Evolutionary conservation across 768 basidiomycete species (phyloP).

Genomic region (Suillus brevipes): DNA sequence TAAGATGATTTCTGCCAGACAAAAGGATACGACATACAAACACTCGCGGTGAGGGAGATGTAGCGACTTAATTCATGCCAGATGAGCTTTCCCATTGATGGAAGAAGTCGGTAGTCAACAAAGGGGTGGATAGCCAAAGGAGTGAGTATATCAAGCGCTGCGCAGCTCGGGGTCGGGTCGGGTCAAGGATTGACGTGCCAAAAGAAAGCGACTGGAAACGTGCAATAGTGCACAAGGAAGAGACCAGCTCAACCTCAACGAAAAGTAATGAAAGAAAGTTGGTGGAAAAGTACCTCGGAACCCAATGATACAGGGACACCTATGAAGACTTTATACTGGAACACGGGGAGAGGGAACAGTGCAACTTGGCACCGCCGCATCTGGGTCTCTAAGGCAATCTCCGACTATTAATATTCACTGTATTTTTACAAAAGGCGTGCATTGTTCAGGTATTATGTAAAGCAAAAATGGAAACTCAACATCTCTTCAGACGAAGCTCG

Average conservation of each 20-base stretch:
- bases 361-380: background rate
- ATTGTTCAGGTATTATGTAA: background rate
- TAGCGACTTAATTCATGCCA: conserved; percentile 80
- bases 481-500: background rate
- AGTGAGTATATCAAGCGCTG: conserved; percentile 17
- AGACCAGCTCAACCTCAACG: conserved; percentile 31
- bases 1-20: conserved; percentile 8
- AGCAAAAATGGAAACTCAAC: background rate
- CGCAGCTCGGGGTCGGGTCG: conserved; percentile 18
- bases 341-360: background rate
- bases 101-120: conserved; percentile 4
- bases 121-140: conserved; percentile 2
- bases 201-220: conserved; percentile 22
- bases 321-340: conserved; percentile 10
- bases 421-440: background rate
- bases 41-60: conserved; percentile 64
- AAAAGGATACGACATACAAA: conserved; percentile 55
- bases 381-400: conserved; percentile 13
- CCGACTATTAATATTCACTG: background rate
- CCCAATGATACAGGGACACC: conserved; percentile 16
- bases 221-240: conserved; percentile 32
- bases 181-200: conserved; percentile 20
- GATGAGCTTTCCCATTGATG: conserved; percentile 72
- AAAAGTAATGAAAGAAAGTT: conserved; percentile 7
- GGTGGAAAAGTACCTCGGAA: background rate